Evolutionary conservation across 176 grass and related monocot species (phyloP).

Genomic region (Luzula sylvatica): DNA sequence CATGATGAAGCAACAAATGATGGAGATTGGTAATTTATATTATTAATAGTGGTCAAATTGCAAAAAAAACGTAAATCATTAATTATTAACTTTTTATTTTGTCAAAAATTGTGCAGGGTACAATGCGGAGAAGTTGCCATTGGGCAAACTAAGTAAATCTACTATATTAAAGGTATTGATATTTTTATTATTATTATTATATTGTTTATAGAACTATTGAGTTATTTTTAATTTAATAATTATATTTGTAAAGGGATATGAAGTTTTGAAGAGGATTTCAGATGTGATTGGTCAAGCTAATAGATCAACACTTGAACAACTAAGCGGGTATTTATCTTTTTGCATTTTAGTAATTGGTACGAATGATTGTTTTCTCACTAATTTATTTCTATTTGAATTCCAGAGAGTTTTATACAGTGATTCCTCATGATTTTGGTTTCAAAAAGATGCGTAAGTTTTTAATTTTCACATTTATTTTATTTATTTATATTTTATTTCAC

Average conservation of each 20-base stretch:
- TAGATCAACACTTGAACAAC: conserved; percentile 65
- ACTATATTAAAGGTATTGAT: conserved; percentile 72
- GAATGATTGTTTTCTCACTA: too few relatives aligned
- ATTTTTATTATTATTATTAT: conserved; percentile 6
- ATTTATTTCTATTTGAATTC: conserved; percentile 1
- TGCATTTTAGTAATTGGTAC: too few relatives aligned
- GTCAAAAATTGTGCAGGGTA: conserved; percentile 44
- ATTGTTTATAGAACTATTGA: too few relatives aligned
- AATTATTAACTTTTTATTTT: conserved; percentile 21
- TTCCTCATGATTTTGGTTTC: conserved; percentile 98
- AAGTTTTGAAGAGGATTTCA: conserved; percentile 79
- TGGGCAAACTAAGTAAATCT: conserved; percentile 93
- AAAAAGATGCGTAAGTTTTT: conserved; percentile 72
- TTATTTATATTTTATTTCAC: conserved; percentile 9
- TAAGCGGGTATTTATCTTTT: conserved; percentile 55
- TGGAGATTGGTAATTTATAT: conserved; percentile 85
- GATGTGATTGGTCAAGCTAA: conserved; percentile 54
- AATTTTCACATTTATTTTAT: conserved; percentile 18
- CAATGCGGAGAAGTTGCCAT: conserved; percentile 91
- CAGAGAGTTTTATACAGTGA: conserved; percentile 64
- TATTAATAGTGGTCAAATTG: too few relatives aligned
- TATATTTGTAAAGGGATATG: conserved; percentile 61
- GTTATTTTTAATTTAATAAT: neutral
- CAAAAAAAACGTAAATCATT: too few relatives aligned
- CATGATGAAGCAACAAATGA: conserved; percentile 99